Evolutionary conservation across 148 eudicot species (phyloP).

Genomic region (Fagopyrum esculentum): DNA sequence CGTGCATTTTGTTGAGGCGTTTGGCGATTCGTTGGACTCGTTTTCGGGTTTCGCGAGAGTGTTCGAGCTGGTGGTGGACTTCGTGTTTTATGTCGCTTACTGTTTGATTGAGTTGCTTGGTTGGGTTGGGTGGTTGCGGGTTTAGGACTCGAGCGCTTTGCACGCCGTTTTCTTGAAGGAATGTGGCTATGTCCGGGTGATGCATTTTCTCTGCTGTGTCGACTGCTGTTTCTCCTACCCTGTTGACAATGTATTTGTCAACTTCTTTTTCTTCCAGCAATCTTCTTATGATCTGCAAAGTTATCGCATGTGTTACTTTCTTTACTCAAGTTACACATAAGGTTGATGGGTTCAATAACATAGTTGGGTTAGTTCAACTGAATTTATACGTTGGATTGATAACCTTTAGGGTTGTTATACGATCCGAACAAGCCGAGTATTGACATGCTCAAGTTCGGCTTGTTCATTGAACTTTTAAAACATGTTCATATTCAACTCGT

Average conservation of each 20-base stretch:
- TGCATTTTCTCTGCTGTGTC: background rate
- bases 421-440: too few species aligned
- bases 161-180: background rate
- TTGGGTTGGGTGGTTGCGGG: background rate
- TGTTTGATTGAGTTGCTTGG: background rate
- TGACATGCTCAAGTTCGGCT: background rate
- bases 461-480: background rate
- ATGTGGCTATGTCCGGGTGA: background rate
- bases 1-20: conserved; percentile 2
- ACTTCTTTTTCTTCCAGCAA: background rate
- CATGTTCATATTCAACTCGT: background rate
- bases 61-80: conserved; percentile 3
- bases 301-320: background rate
- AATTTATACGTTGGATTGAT: background rate
- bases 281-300: background rate
- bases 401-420: background rate
- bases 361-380: background rate
- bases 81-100: conserved; percentile 3
- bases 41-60: background rate
- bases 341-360: background rate
- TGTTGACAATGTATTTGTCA: background rate
- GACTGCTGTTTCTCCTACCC: background rate
- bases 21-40: background rate
- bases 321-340: background rate
- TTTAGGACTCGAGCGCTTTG: background rate